Evolutionary conservation across 495 filamentous ascomycete species (phyloP), one percentile per base, ranked within the genome.

Genomic region (Podospora anserina): DNA sequence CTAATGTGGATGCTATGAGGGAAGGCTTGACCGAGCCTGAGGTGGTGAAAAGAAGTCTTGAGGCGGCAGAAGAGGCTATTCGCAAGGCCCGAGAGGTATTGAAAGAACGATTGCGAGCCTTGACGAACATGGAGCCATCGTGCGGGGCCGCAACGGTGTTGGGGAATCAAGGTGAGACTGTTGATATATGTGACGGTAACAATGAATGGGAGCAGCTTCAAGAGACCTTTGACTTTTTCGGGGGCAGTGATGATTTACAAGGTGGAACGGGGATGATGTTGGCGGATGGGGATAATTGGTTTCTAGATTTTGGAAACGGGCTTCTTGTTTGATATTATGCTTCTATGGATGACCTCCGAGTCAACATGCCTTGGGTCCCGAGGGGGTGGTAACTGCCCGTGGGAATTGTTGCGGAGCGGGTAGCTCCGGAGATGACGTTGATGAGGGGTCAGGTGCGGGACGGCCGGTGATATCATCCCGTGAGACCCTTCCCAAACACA

Each of bases 1-100:
- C 81, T 4, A 81, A 86, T 61, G 72, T 87, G 0, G 74, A 85
- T 4, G 82, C 73, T 11, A 63, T 85, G 4, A 76, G 78, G 72
- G 68, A 69, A 20, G 78, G 83, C 13, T 2, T 82, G 1, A 54
- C 60, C 1, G 77, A 76, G 20, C 72, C 81, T 0, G 75, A 82
- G 15, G 13, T 82, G 0, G 59, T 74, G 3, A 60, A 65, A 5
- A 28, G 74, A 9, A 68, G 84, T 2, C 44, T 83, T 0, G 73
- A 73, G 23, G 76, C 82, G 16, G 82, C 75, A 1, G 82, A 84
- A 61, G 75, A 81, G 19, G 66, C 67, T 3, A 49, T 49, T 13
- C 9, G 15, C 13, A 49, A 49, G 39, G 39, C 39, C 2, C 7
- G 2, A 11, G 39, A 11, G 39, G 39, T 49, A 11, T 16, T 49